Percentiles rank a stretch among this genome's conserved stretches.
Evolutionary conservation across 106 monocot genomes (phyloP).

Genomic region (Dioscorea dumetorum): DNA sequence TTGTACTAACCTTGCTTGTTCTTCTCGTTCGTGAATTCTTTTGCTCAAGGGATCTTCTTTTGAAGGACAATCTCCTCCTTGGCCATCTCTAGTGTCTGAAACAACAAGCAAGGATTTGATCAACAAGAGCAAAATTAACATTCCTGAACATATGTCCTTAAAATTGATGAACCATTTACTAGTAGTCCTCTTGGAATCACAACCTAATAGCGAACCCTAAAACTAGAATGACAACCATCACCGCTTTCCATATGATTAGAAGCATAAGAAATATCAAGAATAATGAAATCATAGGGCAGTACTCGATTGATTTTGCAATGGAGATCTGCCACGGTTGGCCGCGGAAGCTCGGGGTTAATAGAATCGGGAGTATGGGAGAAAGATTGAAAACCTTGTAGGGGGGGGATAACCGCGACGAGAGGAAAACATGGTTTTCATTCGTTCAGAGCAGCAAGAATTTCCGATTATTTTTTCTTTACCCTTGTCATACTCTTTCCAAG

Average conservation of each 20-base stretch:
- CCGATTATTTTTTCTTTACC: too few relatives aligned
- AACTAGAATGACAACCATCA: too few relatives aligned
- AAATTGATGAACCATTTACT: background rate
- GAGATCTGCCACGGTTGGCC: too few relatives aligned
- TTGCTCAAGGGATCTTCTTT: conserved; percentile 17
- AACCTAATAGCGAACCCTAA: too few relatives aligned
- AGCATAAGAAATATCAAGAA: background rate
- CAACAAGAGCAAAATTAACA: background rate
- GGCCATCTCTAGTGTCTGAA: conserved; percentile 17
- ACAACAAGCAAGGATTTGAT: background rate
- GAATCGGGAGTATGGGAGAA: too few relatives aligned
- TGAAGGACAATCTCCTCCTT: conserved; percentile 16
- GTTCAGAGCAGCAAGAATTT: too few relatives aligned
- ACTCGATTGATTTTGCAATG: background rate
- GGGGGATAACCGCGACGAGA: too few relatives aligned
- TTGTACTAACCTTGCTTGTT: conserved; percentile 10
- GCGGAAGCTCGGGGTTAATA: too few relatives aligned
- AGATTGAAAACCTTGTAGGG: too few relatives aligned
- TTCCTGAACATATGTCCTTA: background rate
- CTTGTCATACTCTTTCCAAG: too few relatives aligned
- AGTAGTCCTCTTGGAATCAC: background rate
- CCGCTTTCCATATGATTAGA: background rate
- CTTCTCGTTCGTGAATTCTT: conserved; percentile 16
- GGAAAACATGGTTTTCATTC: too few relatives aligned
- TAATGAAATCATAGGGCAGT: background rate